Evolutionary conservation across 1,284 basidiomycete species (phyloP).

Genomic region (Moesziomyces sp.): DNA sequence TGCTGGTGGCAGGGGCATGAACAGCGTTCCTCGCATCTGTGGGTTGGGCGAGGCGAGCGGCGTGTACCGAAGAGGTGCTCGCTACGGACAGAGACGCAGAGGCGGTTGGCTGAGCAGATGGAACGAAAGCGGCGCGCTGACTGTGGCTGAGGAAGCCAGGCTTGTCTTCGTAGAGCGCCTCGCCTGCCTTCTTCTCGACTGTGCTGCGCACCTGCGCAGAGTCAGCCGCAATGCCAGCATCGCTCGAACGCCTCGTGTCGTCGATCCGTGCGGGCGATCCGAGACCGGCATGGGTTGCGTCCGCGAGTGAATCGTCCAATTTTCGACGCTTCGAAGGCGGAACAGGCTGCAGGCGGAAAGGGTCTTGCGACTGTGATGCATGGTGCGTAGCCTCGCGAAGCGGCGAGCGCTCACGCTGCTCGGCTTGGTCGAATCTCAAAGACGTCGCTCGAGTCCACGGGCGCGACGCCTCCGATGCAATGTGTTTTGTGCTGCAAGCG

Average conservation of each 20-base stretch:
- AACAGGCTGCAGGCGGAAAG: constrained; percentile 32
- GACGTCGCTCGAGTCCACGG: constrained; percentile 15
- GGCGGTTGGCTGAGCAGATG: not conserved
- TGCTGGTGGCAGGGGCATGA: not conserved
- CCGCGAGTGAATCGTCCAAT: constrained; percentile 11
- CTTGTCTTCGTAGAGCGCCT: not conserved
- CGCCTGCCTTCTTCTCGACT: not conserved
- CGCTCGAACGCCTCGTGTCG: constrained; percentile 19
- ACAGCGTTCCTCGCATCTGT: not conserved
- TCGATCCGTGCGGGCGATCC: constrained; percentile 1
- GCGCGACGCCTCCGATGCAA: constrained; percentile 1
- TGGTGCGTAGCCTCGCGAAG: not conserved
- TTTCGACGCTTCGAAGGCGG: constrained; percentile 32
- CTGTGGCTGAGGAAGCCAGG: not conserved
- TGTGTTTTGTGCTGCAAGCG: not conserved
- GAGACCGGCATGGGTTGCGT: not conserved
- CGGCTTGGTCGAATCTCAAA: constrained; percentile 3
- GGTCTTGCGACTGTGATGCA: not conserved
- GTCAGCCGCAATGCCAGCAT: constrained; percentile 14
- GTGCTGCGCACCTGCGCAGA: not conserved
- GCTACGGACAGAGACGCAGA: not conserved
- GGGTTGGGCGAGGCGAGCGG: not conserved
- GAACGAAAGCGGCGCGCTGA: not conserved
- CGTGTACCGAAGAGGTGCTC: not conserved
- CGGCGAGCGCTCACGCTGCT: constrained; percentile 1